Base-by-base conservation (phyloP, 2,329 filamentous ascomycete genomes). In the Plectosphaerella cucumerina region DNA sequence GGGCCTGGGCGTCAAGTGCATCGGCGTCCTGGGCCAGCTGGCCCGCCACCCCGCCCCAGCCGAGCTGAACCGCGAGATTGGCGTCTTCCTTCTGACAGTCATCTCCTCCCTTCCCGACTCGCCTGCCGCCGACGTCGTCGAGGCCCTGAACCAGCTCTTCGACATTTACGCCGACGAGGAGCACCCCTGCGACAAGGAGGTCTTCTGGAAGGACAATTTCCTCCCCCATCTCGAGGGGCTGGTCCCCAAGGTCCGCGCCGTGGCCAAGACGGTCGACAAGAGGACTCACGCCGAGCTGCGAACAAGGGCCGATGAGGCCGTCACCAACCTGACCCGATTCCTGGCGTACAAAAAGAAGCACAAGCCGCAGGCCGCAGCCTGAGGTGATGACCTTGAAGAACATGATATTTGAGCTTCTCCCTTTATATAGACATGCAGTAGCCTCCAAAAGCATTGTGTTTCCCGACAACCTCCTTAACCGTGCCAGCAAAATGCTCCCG, bases 81-180 rank as follows among this genome's bases (percentile, higher is more conserved):
- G 83, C 45, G 71, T 79, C 15, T 87, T 87, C 63, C 70, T 88
- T 46, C 56, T 87, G 49, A 80, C 76, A 2, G 64, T 83, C 5
- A 66, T 86, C 31, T 69, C 74, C 31, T 65, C 66, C 10, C 67
- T 80, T 17, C 79, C 82, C 5, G 69, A 76, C 43, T 78, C 77
- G 1, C 72, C 80, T 2, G 66, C 75, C 2, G 83, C 82, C 2
- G 81, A 86, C 44, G 73, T 74, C 5, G 75, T 87, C 31, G 84
- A 87, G 67, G 80, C 82, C 15, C 68, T 87, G 42, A 82, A 87
- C 65, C 82, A 86, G 64, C 55, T 88, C 17, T 85, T 86, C 57
- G 85, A 87, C 58, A 75, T 88, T 8, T 88, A 87, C 65, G 79
- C 76, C 22, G 81, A 87, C 61, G 81, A 84, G 63, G 73, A 71